Evolutionary conservation across 768 basidiomycete genomes (phyloP).

Genomic region (Lactarius vividus): DNA sequence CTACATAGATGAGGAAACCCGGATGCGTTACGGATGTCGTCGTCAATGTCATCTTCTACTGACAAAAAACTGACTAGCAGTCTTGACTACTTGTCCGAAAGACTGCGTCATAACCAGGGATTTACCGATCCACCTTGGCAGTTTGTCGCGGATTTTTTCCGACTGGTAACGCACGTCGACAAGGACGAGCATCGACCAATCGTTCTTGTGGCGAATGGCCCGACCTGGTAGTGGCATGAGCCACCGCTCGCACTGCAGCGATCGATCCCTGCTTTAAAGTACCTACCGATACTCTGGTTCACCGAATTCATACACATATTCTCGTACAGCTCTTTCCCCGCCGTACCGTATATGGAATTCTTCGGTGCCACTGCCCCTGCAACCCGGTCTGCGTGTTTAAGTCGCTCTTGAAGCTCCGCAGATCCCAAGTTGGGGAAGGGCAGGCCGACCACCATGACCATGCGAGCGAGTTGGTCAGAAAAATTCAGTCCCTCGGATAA

Average conservation of each 20-base stretch:
- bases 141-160: slow-evolving; percentile 63
- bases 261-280: neutral
- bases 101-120: slow-evolving; percentile 19
- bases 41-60: slow-evolving; percentile 10
- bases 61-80: slow-evolving; percentile 22
- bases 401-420: slow-evolving; percentile 84
- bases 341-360: slow-evolving; percentile 26
- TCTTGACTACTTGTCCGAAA: slow-evolving; percentile 26
- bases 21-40: no score
- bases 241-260: neutral
- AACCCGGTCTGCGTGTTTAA: slow-evolving; percentile 77
- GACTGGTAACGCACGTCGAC: slow-evolving; percentile 81
- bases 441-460: slow-evolving; percentile 83
- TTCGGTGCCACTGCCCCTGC: slow-evolving; percentile 53
- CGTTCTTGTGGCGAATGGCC: slow-evolving; percentile 85
- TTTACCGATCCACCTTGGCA: slow-evolving; percentile 89
- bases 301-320: slow-evolving; percentile 93
- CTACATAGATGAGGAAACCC: no score
- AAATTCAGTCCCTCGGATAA: slow-evolving; percentile 87
- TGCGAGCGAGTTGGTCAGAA: slow-evolving; percentile 58
- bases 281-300: slow-evolving; percentile 93
- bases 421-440: slow-evolving; percentile 94
- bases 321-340: slow-evolving; percentile 82
- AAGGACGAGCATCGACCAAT: slow-evolving; percentile 90
- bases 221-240: slow-evolving; percentile 53